Base-by-base conservation (phyloP, 192 early-diverging fungal species). In the Mortierella hygrophila region DNA sequence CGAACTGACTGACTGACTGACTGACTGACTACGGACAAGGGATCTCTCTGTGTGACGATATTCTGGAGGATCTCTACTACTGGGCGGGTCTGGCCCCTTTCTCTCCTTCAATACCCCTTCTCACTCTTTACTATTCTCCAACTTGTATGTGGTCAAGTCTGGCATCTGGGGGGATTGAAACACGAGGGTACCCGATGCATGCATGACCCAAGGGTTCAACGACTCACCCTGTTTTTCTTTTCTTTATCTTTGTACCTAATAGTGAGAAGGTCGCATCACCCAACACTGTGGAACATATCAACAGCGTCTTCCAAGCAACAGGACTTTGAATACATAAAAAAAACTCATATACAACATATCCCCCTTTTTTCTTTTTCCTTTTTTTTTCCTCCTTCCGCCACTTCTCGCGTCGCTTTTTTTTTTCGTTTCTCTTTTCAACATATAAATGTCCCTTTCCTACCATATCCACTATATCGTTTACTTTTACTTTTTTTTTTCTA, bases 201-300 rank as follows among this genome's bases (percentile, higher is more conserved):
- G 46, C 3, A 20, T 54, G 40, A 29, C 16, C 32, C 38, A 44
- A 21, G 35, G 26, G 13, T 38, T 32, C 4, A 40, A 55, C 54
- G 13, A 23, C 73, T 75, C 6, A 15, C 32, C 21, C 70, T n/a
- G 26, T 9, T 37, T 38, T 71, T 57, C 1, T 71, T 29, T 26
- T 32, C 0, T 72, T 11, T 57, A 20, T 37, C 46, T 68, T 63
- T 46, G 16, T 2, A 37, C 32, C 11, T 26, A 47, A 4, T 80
- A 86, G 84, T 26, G 84, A 86, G 46, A 86, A 79, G 75, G 74
- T 81, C 20, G 70, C 84, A 9, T 74, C 84, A 3, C 84, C 84
- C 41, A 86, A 86, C 68, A 86, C 84, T 32, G 84, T 86, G 26
- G 84, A 86, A n/a, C 84, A 86, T 70, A 86, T 86, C 84, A 80